These are phyloP conservation scores for Kwoniella dejecticola DNA, from an alignment of 768 basidiomycete species.

Conservation along the genomic window DNA sequence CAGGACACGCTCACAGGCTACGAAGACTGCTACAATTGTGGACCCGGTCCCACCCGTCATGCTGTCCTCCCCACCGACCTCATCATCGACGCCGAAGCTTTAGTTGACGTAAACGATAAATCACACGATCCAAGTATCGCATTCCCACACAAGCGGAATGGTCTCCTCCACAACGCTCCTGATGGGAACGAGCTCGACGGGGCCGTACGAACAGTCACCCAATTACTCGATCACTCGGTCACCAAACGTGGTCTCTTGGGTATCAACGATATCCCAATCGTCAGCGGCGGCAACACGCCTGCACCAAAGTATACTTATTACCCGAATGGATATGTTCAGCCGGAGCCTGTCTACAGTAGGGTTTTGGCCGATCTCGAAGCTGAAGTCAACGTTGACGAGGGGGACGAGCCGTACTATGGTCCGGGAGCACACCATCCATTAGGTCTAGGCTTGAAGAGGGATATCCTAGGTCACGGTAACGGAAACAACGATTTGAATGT, in stretches of 20 bases:
- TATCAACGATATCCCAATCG: not conserved
- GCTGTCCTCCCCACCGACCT: slow-evolving; percentile 12
- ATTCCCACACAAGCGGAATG: slow-evolving; percentile 13
- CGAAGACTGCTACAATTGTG: slow-evolving; percentile 15
- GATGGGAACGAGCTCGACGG: slow-evolving; percentile 15
- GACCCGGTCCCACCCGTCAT: slow-evolving; percentile 1
- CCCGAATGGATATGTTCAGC: not conserved
- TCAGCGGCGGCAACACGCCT: not conserved
- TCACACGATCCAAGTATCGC: no score
- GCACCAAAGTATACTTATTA: not conserved
- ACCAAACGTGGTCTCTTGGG: slow-evolving; percentile 14
- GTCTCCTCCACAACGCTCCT: slow-evolving; percentile 9
- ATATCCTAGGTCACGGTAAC: slow-evolving; percentile 11
- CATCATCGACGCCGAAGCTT: slow-evolving; percentile 5
- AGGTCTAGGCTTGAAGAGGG: slow-evolving; percentile 10
- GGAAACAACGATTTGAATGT: slow-evolving; percentile 4
- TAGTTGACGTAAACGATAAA: slow-evolving; percentile 12
- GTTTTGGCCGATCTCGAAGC: slow-evolving; percentile 8
- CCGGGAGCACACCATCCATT: not conserved
- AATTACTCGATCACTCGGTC: slow-evolving; percentile 12
- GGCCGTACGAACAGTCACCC: slow-evolving; percentile 7
- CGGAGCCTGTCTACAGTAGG: not conserved
- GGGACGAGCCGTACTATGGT: slow-evolving; percentile 22
- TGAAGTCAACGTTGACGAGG: slow-evolving; percentile 19
- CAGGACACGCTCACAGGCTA: slow-evolving; percentile 19